Percentiles rank a stretch among this genome's conserved stretches.
Conservation (phyloP, 352 stramenopile species). For the Phytophthora ramorum region DNA sequence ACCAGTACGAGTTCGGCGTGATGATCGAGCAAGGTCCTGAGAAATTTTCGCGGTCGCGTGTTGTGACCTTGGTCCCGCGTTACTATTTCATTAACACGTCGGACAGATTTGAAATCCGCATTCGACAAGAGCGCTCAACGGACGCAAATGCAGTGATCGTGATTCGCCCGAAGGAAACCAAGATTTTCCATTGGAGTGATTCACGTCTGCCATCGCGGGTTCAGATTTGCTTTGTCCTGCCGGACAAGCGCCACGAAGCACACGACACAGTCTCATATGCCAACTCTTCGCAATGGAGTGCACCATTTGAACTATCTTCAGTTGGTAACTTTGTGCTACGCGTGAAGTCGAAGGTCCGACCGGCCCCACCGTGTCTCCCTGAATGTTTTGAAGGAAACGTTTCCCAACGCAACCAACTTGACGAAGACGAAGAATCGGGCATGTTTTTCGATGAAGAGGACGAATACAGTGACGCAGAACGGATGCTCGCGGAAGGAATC, state of each 20-base stretch:
- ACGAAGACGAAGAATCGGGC: conserved; percentile 37
- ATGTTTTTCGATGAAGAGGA: conserved; percentile 50
- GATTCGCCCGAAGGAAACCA: conserved; percentile 64
- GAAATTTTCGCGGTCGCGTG: conserved; percentile 77
- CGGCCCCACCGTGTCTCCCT: conserved; percentile 46
- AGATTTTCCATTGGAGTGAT: conserved; percentile 83
- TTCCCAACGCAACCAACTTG: conserved; percentile 19
- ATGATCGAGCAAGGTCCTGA: conserved; percentile 85
- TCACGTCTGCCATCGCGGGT: conserved; percentile 66
- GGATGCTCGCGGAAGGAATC: conserved; percentile 45
- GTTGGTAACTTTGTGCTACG: conserved; percentile 85
- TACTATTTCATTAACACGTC: conserved; percentile 87
- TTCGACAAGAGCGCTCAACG: conserved; percentile 67
- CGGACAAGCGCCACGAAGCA: conserved; percentile 31
- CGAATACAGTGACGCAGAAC: conserved; percentile 43
- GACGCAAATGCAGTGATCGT: conserved; percentile 46
- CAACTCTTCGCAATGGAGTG: conserved; percentile 74
- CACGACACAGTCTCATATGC: conserved; percentile 34
- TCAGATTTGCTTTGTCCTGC: conserved; percentile 74
- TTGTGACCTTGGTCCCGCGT: conserved; percentile 82
- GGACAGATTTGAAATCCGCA: conserved; percentile 62
- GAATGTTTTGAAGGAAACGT: conserved; percentile 51
- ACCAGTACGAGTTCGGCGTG: conserved; percentile 87
- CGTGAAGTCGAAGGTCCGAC: conserved; percentile 63
- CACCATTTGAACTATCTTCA: conserved; percentile 79